Conservation (phyloP, 192 early-diverging fungal species). For the Geosiphon pyriformis region DNA sequence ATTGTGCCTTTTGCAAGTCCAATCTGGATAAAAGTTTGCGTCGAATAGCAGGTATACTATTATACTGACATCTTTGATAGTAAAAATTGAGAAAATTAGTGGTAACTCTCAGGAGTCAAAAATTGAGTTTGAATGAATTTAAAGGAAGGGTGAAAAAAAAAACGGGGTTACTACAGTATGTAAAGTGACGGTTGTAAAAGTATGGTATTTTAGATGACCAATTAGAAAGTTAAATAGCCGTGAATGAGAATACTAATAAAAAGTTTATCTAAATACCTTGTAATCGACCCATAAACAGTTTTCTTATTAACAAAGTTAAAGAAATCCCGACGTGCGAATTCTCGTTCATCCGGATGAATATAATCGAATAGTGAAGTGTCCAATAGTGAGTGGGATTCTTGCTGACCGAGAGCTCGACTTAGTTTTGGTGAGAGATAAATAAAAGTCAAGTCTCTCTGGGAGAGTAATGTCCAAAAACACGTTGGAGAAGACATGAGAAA, state of each 20-base stretch:
- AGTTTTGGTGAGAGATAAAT: conserved; percentile 40
- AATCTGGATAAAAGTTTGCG: neutral
- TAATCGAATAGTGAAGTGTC: conserved; percentile 43
- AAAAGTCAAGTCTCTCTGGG: conserved; percentile 36
- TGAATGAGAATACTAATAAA: too few relatives aligned
- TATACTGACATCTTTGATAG: conserved; percentile 20
- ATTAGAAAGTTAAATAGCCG: too few relatives aligned
- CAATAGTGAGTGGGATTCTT: conserved; percentile 34
- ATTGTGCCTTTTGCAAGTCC: too few relatives aligned
- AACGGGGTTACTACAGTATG: too few relatives aligned
- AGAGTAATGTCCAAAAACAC: conserved; percentile 41
- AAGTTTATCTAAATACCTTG: too few relatives aligned
- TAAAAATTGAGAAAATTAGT: neutral
- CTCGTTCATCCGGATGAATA: conserved; percentile 38
- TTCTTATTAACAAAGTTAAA: conserved; percentile 39
- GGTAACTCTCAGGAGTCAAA: too few relatives aligned
- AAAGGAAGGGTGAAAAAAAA: neutral
- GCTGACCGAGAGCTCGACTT: conserved; percentile 30
- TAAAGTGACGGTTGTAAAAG: too few relatives aligned
- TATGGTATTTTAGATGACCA: too few relatives aligned
- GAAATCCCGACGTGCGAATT: conserved; percentile 36
- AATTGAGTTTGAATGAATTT: neutral
- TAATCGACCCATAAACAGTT: conserved; percentile 36
- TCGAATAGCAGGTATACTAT: conserved; percentile 2
- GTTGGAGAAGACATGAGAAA: conserved; percentile 23